phyloP scores from a whole-genome alignment of 176 grass and related monocot genomes.

The Triticum aestivum region DNA sequence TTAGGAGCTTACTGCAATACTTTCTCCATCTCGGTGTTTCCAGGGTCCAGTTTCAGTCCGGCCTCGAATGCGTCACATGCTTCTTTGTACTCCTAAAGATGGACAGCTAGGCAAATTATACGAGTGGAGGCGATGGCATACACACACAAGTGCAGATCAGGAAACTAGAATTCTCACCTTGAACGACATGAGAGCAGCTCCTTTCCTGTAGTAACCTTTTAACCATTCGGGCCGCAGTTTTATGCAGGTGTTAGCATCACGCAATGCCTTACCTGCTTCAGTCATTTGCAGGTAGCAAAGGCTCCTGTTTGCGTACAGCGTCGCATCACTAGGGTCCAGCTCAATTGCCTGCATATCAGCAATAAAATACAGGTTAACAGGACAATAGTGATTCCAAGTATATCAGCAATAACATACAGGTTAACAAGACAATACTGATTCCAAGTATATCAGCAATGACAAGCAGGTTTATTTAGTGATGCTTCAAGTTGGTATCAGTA shows the following conservation, averaged over 20 bases:
- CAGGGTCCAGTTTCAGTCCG: constrained; percentile 1
- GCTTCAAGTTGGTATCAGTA: too few relatives aligned
- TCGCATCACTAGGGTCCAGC: background rate
- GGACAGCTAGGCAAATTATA: background rate
- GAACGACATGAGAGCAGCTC: constrained; percentile 13
- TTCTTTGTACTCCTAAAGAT: background rate
- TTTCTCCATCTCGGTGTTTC: background rate
- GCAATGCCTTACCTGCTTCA: background rate
- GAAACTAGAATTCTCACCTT: background rate
- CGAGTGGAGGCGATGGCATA: too few relatives aligned
- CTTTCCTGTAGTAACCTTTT: constrained; percentile 15
- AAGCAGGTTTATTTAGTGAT: too few relatives aligned
- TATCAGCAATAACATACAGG: too few relatives aligned
- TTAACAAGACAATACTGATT: too few relatives aligned
- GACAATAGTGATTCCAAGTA: too few relatives aligned
- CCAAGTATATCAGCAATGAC: too few relatives aligned
- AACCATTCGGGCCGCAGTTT: background rate
- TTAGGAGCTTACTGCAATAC: background rate
- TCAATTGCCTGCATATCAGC: constrained; percentile 2
- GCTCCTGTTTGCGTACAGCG: background rate
- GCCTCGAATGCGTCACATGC: background rate
- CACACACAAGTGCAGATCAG: background rate
- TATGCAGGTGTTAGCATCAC: background rate
- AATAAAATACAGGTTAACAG: too few relatives aligned
- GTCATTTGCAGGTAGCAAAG: background rate